Evolutionary conservation across 352 stramenopile genomes (phyloP).

Genomic region (Pilasporangium apinafurcum): DNA sequence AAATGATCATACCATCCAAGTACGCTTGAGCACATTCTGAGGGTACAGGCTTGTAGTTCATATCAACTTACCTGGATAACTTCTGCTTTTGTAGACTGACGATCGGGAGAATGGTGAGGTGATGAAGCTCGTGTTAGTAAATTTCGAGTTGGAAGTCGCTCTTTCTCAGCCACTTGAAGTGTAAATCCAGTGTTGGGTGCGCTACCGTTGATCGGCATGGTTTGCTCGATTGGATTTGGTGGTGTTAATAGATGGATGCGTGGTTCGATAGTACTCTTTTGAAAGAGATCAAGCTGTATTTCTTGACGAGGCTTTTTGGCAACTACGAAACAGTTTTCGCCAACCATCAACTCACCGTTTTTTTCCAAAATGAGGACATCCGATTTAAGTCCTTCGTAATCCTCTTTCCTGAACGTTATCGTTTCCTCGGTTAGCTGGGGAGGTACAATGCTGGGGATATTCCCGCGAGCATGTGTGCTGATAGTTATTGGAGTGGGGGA

Average conservation of each 20-base stretch:
- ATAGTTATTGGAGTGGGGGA: no score
- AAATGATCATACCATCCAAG: no score
- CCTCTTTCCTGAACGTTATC: slow-evolving; percentile 38
- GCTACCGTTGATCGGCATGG: not conserved
- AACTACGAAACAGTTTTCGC: slow-evolving; percentile 48
- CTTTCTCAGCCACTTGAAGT: not conserved
- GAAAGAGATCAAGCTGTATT: slow-evolving; percentile 27
- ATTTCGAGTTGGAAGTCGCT: not conserved
- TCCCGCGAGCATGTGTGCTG: no score
- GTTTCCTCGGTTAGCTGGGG: slow-evolving; percentile 6
- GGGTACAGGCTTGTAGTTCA: no score
- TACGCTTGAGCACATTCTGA: no score
- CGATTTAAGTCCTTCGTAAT: slow-evolving; percentile 46
- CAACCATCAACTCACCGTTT: slow-evolving; percentile 35
- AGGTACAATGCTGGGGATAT: no score
- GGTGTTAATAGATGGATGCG: slow-evolving; percentile 22
- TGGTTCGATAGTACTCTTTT: slow-evolving; percentile 24
- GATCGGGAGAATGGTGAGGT: slow-evolving; percentile 1
- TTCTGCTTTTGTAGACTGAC: not conserved
- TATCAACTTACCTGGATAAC: not conserved
- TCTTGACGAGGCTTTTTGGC: slow-evolving; percentile 31
- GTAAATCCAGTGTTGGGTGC: not conserved
- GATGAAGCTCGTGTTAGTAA: not conserved
- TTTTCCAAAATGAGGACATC: slow-evolving; percentile 31
- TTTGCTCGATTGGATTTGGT: not conserved